Percentiles rank a stretch among this genome's conserved stretches.
Conservation (phyloP, 2,329 filamentous ascomycete genomes). For the Hymenoscyphus fructigenus region DNA sequence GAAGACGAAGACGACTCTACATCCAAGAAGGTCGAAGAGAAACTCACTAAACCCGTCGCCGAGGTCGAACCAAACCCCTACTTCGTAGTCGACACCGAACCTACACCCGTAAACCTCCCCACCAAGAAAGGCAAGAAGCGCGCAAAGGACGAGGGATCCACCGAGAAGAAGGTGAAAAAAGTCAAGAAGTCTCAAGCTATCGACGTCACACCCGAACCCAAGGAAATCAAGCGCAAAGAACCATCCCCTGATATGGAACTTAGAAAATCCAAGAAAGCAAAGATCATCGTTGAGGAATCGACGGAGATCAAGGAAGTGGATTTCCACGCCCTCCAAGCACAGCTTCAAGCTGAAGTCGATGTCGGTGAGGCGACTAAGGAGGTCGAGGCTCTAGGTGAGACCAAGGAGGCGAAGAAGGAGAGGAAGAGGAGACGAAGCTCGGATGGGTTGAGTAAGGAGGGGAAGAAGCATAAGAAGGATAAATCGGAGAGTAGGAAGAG, state of each 20-base stretch:
- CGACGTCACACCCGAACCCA: neutral
- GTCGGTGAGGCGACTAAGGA: constrained; percentile 12
- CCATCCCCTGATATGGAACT: constrained; percentile 2
- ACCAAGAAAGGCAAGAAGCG: constrained; percentile 24
- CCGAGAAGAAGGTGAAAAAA: constrained; percentile 40
- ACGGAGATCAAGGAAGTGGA: constrained; percentile 1
- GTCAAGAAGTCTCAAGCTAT: constrained; percentile 40
- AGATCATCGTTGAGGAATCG: neutral
- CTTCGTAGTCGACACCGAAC: constrained; percentile 30
- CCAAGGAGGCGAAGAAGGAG: neutral
- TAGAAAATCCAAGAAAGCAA: constrained; percentile 46
- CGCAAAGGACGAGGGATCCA: constrained; percentile 33
- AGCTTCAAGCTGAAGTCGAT: constrained; percentile 10
- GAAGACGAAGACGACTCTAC: constrained; percentile 6
- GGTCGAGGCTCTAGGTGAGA: constrained; percentile 3
- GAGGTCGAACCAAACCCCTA: constrained; percentile 25
- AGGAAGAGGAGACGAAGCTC: constrained; percentile 10
- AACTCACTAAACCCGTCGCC: neutral
- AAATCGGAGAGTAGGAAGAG: neutral
- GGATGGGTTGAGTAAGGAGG: constrained; percentile 8
- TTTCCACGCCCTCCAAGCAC: constrained; percentile 9
- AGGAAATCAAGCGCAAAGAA: neutral
- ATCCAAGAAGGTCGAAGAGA: neutral
- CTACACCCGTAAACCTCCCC: constrained; percentile 23
- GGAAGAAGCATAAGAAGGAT: constrained; percentile 12